Conservation (phyloP, 2,329 filamentous ascomycete genomes). For the Trichoderma arundinaceum region DNA sequence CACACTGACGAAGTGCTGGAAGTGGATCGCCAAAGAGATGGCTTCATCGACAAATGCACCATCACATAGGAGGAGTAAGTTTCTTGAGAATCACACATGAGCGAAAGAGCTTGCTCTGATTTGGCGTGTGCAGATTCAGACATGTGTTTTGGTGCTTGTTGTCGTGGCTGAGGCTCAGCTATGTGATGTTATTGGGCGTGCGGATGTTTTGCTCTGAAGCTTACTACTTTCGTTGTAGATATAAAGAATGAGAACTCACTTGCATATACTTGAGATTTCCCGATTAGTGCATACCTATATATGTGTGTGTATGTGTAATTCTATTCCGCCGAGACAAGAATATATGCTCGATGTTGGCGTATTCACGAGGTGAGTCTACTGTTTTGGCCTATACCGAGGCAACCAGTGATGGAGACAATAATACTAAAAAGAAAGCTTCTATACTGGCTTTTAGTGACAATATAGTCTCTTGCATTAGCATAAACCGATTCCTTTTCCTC, state of each 20-base stretch:
- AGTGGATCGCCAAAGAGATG: slow-evolving; percentile 23
- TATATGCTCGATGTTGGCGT: too few relatives aligned
- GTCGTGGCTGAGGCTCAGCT: slow-evolving; percentile 3
- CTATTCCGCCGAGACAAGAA: not conserved
- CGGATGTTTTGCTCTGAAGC: not conserved
- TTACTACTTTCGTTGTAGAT: slow-evolving; percentile 5
- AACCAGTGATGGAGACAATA: too few relatives aligned
- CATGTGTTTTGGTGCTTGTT: slow-evolving; percentile 23
- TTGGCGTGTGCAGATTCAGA: slow-evolving; percentile 12
- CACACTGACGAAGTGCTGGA: slow-evolving; percentile 14
- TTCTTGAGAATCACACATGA: not conserved
- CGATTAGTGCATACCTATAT: not conserved
- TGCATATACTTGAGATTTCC: not conserved
- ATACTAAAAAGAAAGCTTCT: too few relatives aligned
- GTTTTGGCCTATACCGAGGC: too few relatives aligned
- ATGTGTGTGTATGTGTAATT: too few relatives aligned
- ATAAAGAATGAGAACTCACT: not conserved
- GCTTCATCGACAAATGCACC: not conserved
- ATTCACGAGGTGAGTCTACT: too few relatives aligned
- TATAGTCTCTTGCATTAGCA: too few relatives aligned
- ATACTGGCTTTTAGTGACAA: too few relatives aligned
- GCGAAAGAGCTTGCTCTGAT: not conserved
- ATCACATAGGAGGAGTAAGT: slow-evolving; percentile 14
- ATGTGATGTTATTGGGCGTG: not conserved
- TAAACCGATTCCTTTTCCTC: too few relatives aligned